Evolutionary conservation across 495 filamentous ascomycete species (phyloP).

Genomic region (Rhypophila decipiens): DNA sequence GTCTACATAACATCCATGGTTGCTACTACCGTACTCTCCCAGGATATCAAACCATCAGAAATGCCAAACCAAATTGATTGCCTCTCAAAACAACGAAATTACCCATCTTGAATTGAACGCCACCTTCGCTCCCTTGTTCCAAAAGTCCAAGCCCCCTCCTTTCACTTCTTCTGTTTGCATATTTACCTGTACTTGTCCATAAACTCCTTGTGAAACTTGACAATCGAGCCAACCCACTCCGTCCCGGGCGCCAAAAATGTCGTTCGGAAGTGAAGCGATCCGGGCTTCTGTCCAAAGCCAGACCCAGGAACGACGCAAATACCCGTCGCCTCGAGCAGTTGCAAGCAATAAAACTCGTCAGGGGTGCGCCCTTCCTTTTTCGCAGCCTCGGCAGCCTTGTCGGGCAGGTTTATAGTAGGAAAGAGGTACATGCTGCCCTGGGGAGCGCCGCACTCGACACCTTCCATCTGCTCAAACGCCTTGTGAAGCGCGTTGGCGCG

Average conservation of each 20-base stretch:
- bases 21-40: too few species aligned
- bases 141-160: too few species aligned
- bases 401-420: conserved; percentile 77
- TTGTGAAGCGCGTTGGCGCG: conserved; percentile 80
- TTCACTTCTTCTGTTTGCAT: too few species aligned
- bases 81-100: too few species aligned
- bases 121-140: too few species aligned
- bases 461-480: conserved; percentile 91
- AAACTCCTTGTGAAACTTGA: conserved; percentile 85
- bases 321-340: conserved; percentile 85
- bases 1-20: too few species aligned
- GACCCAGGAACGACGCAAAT: conserved; percentile 91
- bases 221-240: conserved; percentile 85
- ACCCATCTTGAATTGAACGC: too few species aligned
- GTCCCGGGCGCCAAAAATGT: conserved; percentile 95
- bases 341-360: conserved; percentile 92
- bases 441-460: conserved; percentile 80
- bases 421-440: conserved; percentile 98
- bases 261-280: conserved; percentile 88
- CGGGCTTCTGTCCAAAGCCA: conserved; percentile 91
- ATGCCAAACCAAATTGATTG: too few species aligned
- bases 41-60: too few species aligned
- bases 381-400: conserved; percentile 68
- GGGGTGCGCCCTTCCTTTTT: conserved; percentile 63
- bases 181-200: conserved; percentile 72